These are phyloP conservation scores for Puccinia horiana DNA, from an alignment of 1,284 basidiomycete species.

Conservation along the genomic window DNA sequence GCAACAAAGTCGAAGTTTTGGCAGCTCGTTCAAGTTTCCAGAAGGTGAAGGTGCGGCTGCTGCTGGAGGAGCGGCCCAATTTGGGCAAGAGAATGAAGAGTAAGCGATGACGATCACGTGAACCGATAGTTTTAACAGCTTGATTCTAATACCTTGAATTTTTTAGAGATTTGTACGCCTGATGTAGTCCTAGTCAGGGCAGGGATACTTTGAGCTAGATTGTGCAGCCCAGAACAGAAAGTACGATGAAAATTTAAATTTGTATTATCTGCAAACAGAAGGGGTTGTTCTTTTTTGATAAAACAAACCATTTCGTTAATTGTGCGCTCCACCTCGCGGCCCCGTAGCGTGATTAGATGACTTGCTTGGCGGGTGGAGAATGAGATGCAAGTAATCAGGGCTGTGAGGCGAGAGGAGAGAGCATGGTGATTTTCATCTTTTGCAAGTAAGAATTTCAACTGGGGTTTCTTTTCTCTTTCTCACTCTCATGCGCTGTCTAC, in stretches of 20 bases:
- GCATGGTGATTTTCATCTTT: no score
- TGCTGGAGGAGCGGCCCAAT: constrained; percentile 58
- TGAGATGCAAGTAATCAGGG: no score
- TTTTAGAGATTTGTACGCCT: constrained; percentile 44
- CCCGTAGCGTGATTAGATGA: no score
- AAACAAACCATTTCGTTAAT: no score
- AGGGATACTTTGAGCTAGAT: neutral
- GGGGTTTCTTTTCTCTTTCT: neutral
- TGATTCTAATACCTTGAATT: neutral
- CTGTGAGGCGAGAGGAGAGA: no score
- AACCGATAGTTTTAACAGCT: neutral
- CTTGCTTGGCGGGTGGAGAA: no score
- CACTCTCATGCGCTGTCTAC: neutral
- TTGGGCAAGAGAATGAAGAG: constrained; percentile 49
- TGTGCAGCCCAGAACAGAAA: neutral
- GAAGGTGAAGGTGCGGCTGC: constrained; percentile 66
- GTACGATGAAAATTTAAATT: neutral
- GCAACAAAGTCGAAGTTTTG: constrained; percentile 75
- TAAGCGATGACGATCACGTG: neutral
- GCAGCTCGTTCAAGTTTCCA: constrained; percentile 95
- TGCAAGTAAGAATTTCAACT: no score
- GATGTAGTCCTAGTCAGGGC: neutral
- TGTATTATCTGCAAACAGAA: constrained; percentile 14
- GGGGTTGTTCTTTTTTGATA: no score
- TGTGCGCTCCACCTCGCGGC: no score